Percentiles rank a stretch among this genome's conserved stretches.
phyloP scores from a whole-genome alignment of 495 filamentous ascomycete genomes.

The Penicillium bialowiezense region DNA sequence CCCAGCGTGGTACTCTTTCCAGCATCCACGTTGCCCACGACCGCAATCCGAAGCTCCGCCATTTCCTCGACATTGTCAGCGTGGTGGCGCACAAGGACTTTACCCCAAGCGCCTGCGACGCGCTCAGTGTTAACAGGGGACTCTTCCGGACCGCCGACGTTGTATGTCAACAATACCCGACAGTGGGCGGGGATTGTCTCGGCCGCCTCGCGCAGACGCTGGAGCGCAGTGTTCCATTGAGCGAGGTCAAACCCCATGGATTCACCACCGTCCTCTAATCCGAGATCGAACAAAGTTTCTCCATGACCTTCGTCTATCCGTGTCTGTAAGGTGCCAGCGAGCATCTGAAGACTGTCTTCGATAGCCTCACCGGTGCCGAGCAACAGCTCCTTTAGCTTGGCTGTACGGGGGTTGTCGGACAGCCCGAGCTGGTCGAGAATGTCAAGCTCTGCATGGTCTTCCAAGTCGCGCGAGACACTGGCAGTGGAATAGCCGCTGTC shows the following conservation, averaged over 20 bases:
- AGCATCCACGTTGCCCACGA: slow-evolving; percentile 96
- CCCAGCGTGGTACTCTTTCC: slow-evolving; percentile 97
- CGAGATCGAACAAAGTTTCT: slow-evolving; percentile 88
- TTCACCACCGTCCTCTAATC: slow-evolving; percentile 88
- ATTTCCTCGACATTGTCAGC: slow-evolving; percentile 77
- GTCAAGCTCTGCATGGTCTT: slow-evolving; percentile 87
- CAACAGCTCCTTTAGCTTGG: slow-evolving; percentile 73
- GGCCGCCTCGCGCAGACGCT: slow-evolving; percentile 63
- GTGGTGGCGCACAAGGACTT: slow-evolving; percentile 74
- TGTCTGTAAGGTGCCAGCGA: slow-evolving; percentile 59
- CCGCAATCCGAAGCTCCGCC: slow-evolving; percentile 94
- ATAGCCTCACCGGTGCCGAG: slow-evolving; percentile 59
- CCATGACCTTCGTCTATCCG: slow-evolving; percentile 84
- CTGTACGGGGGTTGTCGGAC: slow-evolving; percentile 65
- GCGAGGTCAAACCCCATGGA: slow-evolving; percentile 77
- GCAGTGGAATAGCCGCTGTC: slow-evolving; percentile 45
- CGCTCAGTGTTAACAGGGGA: slow-evolving; percentile 59
- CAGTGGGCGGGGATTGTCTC: slow-evolving; percentile 67
- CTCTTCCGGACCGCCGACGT: slow-evolving; percentile 78
- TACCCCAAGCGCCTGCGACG: slow-evolving; percentile 70
- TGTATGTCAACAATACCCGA: slow-evolving; percentile 79
- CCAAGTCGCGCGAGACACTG: slow-evolving; percentile 38
- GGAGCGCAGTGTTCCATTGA: slow-evolving; percentile 76
- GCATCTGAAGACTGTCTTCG: slow-evolving; percentile 57
- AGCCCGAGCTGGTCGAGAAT: slow-evolving; percentile 86